Evolutionary conservation across 148 eudicot genomes (phyloP).

Genomic region (Camellia japonica): DNA sequence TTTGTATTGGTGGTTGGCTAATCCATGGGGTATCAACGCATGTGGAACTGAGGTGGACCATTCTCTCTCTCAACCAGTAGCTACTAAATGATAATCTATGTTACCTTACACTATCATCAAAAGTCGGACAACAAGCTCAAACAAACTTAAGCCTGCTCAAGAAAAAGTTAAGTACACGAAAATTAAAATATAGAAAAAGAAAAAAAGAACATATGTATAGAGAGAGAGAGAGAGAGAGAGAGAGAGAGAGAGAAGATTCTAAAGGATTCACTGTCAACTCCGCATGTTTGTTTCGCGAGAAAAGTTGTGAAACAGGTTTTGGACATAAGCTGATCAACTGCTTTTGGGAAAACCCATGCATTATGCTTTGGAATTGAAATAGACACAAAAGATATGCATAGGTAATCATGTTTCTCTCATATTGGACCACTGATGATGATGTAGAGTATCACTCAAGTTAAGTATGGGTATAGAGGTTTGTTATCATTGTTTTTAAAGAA

Average conservation of each 20-base stretch:
- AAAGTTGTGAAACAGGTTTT: background rate
- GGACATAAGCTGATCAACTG: background rate
- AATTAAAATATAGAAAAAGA: too few relatives aligned
- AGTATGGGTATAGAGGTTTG: too few relatives aligned
- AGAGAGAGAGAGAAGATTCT: background rate
- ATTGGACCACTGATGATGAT: too few relatives aligned
- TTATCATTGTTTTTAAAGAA: too few relatives aligned
- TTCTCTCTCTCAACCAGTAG: background rate
- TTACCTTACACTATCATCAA: background rate
- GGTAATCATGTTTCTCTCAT: too few relatives aligned
- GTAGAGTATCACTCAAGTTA: too few relatives aligned
- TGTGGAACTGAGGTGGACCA: conserved; percentile 20
- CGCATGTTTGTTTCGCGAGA: background rate
- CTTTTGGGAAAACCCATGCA: background rate
- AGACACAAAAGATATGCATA: too few relatives aligned
- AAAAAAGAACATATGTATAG: background rate
- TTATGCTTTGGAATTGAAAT: too few relatives aligned
- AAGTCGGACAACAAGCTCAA: background rate
- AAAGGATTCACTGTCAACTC: background rate
- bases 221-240: too few relatives aligned
- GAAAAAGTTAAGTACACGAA: background rate
- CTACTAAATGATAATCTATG: conserved; percentile 5
- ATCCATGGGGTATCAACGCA: conserved; percentile 35
- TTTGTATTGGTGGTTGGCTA: conserved; percentile 18
- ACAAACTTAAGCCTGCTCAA: background rate